Percentiles rank a stretch among this genome's conserved stretches.
Evolutionary conservation across 2,329 filamentous ascomycete species (phyloP).

Genomic region (Verticillium albo-atrum): DNA sequence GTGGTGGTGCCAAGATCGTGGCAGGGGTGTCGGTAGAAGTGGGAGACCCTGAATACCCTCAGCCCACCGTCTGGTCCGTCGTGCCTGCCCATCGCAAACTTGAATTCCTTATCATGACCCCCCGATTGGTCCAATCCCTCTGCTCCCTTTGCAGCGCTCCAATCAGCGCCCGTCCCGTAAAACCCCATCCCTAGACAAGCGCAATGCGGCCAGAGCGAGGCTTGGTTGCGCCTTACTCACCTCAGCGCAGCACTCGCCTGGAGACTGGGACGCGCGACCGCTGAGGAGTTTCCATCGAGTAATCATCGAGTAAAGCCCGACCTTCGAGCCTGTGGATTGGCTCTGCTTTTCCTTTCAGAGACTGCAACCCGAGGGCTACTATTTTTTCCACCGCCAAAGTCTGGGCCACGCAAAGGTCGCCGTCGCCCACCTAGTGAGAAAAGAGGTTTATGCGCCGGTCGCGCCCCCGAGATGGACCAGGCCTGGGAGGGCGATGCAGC

Average conservation of each 20-base stretch:
- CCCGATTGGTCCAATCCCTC: not conserved
- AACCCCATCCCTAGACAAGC: not conserved
- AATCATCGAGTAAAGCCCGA: conserved; percentile 35
- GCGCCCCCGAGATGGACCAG: not conserved
- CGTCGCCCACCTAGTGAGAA: not conserved
- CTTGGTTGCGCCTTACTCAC: not conserved
- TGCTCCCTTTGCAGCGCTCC: not conserved
- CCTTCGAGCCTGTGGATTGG: conserved; percentile 1
- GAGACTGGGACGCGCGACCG: not conserved
- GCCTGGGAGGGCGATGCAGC: not conserved
- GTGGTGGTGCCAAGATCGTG: not conserved
- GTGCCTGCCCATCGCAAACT: not conserved
- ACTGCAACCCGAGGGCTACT: not conserved
- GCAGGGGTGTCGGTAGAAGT: not conserved
- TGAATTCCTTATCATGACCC: not conserved
- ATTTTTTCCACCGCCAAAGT: not conserved
- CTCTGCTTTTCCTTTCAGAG: not conserved
- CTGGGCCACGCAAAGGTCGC: too few species aligned
- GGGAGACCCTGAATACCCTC: not conserved
- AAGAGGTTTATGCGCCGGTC: not conserved
- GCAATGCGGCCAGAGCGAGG: not conserved
- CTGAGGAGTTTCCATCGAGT: conserved; percentile 38
- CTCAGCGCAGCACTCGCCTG: too few species aligned
- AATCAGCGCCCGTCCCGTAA: not conserved
- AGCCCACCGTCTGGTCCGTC: not conserved